Percentiles rank a stretch among this genome's conserved stretches.
Evolutionary conservation across 805 yeast species (phyloP).

Genomic region (Barnettozyma populi): DNA sequence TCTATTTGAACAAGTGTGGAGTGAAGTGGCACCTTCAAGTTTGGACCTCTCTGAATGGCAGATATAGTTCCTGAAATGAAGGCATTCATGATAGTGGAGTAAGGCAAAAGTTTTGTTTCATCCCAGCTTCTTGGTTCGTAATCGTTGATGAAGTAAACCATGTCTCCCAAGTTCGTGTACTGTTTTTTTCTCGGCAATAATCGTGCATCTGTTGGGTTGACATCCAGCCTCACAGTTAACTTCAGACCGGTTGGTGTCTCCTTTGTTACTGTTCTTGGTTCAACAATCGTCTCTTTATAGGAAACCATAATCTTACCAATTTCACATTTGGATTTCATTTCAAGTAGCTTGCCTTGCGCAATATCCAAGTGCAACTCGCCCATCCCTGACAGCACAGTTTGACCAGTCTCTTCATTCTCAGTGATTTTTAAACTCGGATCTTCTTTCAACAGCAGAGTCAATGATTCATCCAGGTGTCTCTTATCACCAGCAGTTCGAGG

Average conservation of each 20-base stretch:
- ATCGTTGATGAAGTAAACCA: constrained; percentile 30
- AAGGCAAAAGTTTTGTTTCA: constrained; percentile 42
- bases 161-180: constrained; percentile 28
- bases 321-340: constrained; percentile 75
- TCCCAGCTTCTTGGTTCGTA: constrained; percentile 24
- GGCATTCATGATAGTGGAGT: constrained; percentile 42
- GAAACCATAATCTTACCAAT: constrained; percentile 85
- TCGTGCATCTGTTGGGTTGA: constrained; percentile 24
- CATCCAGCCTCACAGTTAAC: constrained; percentile 29
- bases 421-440: constrained; percentile 81
- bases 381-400: constrained; percentile 89
- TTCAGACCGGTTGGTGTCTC: constrained; percentile 23
- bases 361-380: constrained; percentile 95
- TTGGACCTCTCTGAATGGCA: constrained; percentile 63
- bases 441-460: constrained; percentile 65
- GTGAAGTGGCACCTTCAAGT: constrained; percentile 46
- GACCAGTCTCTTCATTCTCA: constrained; percentile 82
- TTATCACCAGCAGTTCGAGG: constrained; percentile 82
- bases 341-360: constrained; percentile 72
- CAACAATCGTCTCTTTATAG: constrained; percentile 64
- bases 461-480: constrained; percentile 64
- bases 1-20: constrained; percentile 50
- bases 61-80: constrained; percentile 55
- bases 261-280: constrained; percentile 9
- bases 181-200: constrained; percentile 23